These are phyloP conservation scores for Myotisia sp. DNA, from an alignment of 2,329 filamentous ascomycete genomes.

Conservation along the genomic window DNA sequence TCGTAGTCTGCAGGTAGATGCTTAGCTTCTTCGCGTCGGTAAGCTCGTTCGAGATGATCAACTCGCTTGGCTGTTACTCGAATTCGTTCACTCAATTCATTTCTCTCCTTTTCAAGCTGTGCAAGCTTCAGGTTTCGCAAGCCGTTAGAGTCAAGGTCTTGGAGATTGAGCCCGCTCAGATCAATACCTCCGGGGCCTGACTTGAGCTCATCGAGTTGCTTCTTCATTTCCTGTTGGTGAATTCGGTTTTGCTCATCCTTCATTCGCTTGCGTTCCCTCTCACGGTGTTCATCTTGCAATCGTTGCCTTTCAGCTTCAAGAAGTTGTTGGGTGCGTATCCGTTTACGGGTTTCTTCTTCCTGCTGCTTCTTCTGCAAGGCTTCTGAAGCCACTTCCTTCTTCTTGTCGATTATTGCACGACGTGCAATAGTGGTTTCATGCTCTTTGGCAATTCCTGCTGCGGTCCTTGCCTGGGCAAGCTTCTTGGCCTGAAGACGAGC, in stretches of 20 bases:
- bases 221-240: constrained; percentile 84
- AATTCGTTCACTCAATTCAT: constrained; percentile 79
- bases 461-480: constrained; percentile 64
- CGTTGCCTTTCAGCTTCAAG: constrained; percentile 82
- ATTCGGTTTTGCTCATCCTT: constrained; percentile 81
- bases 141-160: constrained; percentile 74
- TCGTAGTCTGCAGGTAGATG: constrained; percentile 78
- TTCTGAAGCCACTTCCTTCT: constrained; percentile 89
- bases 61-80: constrained; percentile 88
- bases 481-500: constrained; percentile 64
- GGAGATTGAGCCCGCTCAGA: constrained; percentile 55
- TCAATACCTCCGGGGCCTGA: constrained; percentile 71
- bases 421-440: constrained; percentile 72
- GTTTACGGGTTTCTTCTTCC: constrained; percentile 80
- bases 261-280: constrained; percentile 73
- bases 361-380: constrained; percentile 77
- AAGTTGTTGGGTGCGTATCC: constrained; percentile 70
- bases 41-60: constrained; percentile 92
- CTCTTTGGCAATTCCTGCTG: constrained; percentile 81
- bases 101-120: constrained; percentile 96
- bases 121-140: constrained; percentile 90
- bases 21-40: constrained; percentile 89
- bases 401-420: constrained; percentile 85
- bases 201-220: constrained; percentile 82
- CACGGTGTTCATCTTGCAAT: constrained; percentile 79